These are phyloP conservation scores for Arthrobotrys conoides DNA, from an alignment of 2,329 filamentous ascomycete genomes.

Conservation along the genomic window DNA sequence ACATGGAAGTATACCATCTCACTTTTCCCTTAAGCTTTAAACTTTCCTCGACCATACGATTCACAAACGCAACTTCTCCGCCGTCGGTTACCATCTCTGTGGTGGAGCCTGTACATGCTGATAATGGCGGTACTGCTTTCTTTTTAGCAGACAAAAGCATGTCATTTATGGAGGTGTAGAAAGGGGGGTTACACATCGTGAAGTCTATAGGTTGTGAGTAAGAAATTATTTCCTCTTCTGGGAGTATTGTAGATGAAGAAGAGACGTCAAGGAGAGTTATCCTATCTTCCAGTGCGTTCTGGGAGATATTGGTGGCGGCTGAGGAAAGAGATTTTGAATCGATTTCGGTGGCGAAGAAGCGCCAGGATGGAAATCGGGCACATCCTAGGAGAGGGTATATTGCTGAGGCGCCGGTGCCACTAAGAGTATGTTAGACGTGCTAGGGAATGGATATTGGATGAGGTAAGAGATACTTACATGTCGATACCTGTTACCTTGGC, in stretches of 20 bases:
- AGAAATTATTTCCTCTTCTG: neutral
- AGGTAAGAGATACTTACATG: constrained; percentile 70
- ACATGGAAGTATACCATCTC: constrained; percentile 91
- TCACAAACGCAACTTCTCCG: constrained; percentile 82
- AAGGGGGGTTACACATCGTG: constrained; percentile 94
- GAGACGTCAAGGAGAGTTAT: constrained; percentile 36
- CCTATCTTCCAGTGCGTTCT: constrained; percentile 24
- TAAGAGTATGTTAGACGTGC: constrained; percentile 63
- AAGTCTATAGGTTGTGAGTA: constrained; percentile 76
- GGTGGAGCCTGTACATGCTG: constrained; percentile 77
- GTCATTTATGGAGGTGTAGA: constrained; percentile 83
- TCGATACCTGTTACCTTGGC: constrained; percentile 80
- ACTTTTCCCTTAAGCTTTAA: constrained; percentile 72
- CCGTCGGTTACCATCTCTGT: constrained; percentile 88
- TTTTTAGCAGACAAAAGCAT: constrained; percentile 75
- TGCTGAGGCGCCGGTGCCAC: constrained; percentile 88
- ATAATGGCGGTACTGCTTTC: constrained; percentile 77
- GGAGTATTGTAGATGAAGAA: constrained; percentile 32
- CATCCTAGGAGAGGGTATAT: constrained; percentile 87
- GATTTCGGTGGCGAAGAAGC: constrained; percentile 51
- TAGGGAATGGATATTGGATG: neutral
- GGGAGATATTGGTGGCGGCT: constrained; percentile 30
- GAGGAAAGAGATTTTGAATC: constrained; percentile 57
- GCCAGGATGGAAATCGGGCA: constrained; percentile 32
- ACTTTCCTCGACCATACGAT: constrained; percentile 79